These are phyloP conservation scores for Beta macrorhiza DNA, from an alignment of 179 eudicot genomes.

Conservation along the genomic window DNA sequence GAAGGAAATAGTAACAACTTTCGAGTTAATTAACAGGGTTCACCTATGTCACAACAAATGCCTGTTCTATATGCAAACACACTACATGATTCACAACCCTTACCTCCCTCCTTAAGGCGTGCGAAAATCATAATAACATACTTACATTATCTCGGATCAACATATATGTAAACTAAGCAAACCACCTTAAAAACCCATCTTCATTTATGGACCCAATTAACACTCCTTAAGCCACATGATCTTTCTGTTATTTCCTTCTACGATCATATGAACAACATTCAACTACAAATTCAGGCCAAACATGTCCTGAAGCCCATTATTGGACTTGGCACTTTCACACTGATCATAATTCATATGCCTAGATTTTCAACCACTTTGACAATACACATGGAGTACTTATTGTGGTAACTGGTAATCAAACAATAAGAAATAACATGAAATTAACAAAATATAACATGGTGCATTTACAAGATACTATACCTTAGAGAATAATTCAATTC, in stretches of 20 bases:
- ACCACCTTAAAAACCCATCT: background rate
- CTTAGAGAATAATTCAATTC: background rate
- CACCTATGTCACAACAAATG: background rate
- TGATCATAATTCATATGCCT: constrained; percentile 2
- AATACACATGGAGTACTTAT: background rate
- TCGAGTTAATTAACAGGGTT: background rate
- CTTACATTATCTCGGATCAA: background rate
- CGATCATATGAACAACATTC: background rate
- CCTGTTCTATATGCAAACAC: background rate
- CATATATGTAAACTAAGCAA: background rate
- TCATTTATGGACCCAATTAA: background rate
- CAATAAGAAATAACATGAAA: background rate
- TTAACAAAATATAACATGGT: background rate
- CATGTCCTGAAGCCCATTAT: background rate
- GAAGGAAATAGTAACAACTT: too few relatives aligned
- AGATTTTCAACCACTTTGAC: background rate
- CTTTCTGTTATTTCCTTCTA: background rate
- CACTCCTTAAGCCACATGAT: too few relatives aligned
- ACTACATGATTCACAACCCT: background rate
- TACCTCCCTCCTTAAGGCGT: too few relatives aligned
- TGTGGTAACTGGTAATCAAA: background rate
- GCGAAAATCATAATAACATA: background rate
- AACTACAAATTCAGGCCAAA: too few relatives aligned
- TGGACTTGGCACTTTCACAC: too few relatives aligned
- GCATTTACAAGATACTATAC: background rate